A percentile compares a stretch with the other conserved stretches of the same genome.
Evolutionary conservation across 345 rosid genomes (phyloP).

Genomic region (Litchi chinensis): DNA sequence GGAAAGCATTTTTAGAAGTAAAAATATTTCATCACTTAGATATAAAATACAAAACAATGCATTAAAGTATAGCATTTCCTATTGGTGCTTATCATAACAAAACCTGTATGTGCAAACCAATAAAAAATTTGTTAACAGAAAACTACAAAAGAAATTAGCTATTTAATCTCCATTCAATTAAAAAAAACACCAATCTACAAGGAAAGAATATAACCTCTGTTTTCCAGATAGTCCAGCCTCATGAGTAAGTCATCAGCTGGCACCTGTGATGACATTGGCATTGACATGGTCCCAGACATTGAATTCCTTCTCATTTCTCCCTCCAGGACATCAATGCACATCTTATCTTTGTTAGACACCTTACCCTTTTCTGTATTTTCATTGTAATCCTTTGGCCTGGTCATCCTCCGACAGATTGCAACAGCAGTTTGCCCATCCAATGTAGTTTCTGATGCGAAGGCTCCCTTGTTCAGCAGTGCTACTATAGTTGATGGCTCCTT

Average conservation of each 20-base stretch:
- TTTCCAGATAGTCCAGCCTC: conserved; percentile 43
- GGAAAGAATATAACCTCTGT: conserved; percentile 40
- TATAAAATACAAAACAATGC: background rate
- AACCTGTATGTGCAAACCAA: background rate
- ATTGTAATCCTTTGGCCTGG: conserved; percentile 45
- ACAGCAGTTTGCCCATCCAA: conserved; percentile 46
- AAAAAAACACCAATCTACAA: background rate
- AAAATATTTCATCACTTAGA: background rate
- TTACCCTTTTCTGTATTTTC: conserved; percentile 33
- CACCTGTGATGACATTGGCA: conserved; percentile 6
- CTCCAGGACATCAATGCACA: conserved; percentile 50
- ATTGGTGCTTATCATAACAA: background rate
- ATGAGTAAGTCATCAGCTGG: conserved; percentile 31
- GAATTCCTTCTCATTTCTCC: conserved; percentile 31
- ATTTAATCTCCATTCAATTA: background rate
- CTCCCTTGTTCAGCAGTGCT: conserved; percentile 42
- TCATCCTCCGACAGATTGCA: conserved; percentile 41
- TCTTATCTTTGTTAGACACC: conserved; percentile 38
- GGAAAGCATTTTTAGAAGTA: background rate
- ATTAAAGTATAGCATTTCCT: background rate
- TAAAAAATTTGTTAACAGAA: background rate
- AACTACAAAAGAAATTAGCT: background rate
- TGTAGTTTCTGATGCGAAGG: conserved; percentile 32
- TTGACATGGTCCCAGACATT: conserved; percentile 11
- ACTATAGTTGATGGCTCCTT: conserved; percentile 38